phyloP scores from a whole-genome alignment of 306 rosid species.

The Castanopsis chinensis region DNA sequence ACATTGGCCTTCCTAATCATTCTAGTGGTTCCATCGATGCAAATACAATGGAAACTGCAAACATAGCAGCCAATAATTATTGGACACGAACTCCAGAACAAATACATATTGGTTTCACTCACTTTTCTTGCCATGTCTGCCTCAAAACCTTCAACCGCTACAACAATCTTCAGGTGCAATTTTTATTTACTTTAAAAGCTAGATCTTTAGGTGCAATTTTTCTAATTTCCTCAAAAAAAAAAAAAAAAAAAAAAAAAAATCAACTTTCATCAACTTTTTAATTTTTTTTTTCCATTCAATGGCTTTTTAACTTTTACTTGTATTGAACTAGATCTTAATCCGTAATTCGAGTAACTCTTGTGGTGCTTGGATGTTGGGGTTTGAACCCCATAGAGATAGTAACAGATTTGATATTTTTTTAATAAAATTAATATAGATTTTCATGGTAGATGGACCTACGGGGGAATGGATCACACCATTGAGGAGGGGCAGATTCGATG shows the following conservation, averaged over 20 bases:
- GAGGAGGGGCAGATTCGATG: slow-evolving; percentile 64
- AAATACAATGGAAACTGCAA: slow-evolving; percentile 2
- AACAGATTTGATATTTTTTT: background rate
- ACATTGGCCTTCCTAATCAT: slow-evolving; percentile 62
- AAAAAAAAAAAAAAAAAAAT: too few relatives aligned
- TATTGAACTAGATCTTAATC: too few relatives aligned
- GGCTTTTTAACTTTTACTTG: too few relatives aligned
- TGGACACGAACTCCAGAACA: slow-evolving; percentile 76
- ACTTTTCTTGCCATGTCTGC: slow-evolving; percentile 72
- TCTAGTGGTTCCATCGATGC: slow-evolving; percentile 25
- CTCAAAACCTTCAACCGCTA: slow-evolving; percentile 73
- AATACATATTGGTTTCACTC: slow-evolving; percentile 62
- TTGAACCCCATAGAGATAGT: too few relatives aligned
- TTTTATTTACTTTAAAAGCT: background rate
- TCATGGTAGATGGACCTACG: slow-evolving; percentile 70
- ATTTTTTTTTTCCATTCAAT: too few relatives aligned
- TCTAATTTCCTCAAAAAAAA: too few relatives aligned
- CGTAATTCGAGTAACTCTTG: too few relatives aligned
- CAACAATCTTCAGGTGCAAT: slow-evolving; percentile 70
- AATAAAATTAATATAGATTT: background rate
- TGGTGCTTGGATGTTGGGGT: too few relatives aligned
- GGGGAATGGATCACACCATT: slow-evolving; percentile 77
- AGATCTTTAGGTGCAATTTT: too few relatives aligned
- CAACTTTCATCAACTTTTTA: too few relatives aligned
- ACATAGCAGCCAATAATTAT: slow-evolving; percentile 35